Conservation (phyloP, 192 early-diverging fungal species). For the Coemansia sp. region DNA sequence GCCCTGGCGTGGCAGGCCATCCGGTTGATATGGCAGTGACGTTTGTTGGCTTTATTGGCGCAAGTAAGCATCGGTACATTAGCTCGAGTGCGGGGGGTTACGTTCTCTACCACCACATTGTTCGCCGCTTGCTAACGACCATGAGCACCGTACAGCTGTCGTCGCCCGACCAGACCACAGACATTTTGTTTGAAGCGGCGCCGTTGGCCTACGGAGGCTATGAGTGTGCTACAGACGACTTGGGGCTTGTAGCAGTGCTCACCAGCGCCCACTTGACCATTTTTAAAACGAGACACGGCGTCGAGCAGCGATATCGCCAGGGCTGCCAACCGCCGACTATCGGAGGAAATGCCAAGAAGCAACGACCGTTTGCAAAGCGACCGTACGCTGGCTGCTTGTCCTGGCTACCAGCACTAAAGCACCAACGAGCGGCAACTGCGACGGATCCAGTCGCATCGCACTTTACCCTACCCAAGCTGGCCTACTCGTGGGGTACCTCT, state of each 20-base stretch:
- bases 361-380: conserved; percentile 32
- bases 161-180: neutral
- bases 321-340: conserved; percentile 14
- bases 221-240: conserved; percentile 29
- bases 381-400: conserved; percentile 49
- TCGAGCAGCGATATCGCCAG: conserved; percentile 39
- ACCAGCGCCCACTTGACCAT: conserved; percentile 35
- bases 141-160: conserved; percentile 39
- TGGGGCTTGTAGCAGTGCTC: conserved; percentile 51
- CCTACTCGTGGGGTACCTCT: conserved; percentile 41
- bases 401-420: conserved; percentile 46
- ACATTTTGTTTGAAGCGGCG: conserved; percentile 38
- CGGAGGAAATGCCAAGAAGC: conserved; percentile 6
- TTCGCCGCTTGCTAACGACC: conserved; percentile 49
- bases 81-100: conserved; percentile 44
- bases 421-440: conserved; percentile 26
- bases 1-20: conserved; percentile 29
- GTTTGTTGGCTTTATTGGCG: conserved; percentile 43
- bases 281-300: conserved; percentile 30
- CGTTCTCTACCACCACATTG: conserved; percentile 56
- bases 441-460: conserved; percentile 31
- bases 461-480: conserved; percentile 33
- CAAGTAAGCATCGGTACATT: conserved; percentile 52
- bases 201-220: conserved; percentile 34
- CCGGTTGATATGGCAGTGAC: conserved; percentile 41